Conservation (phyloP, 2,329 filamentous ascomycete species). For the Pseudogymnoascus sp. region DNA sequence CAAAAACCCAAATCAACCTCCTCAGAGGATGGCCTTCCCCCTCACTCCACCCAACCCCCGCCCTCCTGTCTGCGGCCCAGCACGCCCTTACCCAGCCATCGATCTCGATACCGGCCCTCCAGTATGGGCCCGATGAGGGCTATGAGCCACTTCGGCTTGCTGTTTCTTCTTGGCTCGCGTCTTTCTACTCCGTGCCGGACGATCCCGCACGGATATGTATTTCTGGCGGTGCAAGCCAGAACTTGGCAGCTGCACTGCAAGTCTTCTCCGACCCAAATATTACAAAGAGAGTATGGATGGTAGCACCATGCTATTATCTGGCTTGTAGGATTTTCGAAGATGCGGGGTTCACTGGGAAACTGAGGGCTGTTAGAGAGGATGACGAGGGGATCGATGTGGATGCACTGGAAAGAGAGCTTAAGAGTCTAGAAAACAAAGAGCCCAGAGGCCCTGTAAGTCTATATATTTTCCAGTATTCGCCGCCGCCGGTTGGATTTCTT, state of each 20-base stretch:
- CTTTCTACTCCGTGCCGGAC: slow-evolving; percentile 41
- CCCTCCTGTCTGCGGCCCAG: slow-evolving; percentile 44
- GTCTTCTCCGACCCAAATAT: slow-evolving; percentile 57
- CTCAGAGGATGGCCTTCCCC: slow-evolving; percentile 27
- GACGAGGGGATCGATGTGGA: slow-evolving; percentile 53
- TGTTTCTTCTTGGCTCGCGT: slow-evolving; percentile 52
- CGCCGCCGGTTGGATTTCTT: not conserved
- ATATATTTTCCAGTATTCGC: not conserved
- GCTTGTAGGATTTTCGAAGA: slow-evolving; percentile 60
- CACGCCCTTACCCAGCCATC: slow-evolving; percentile 41
- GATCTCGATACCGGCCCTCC: slow-evolving; percentile 43
- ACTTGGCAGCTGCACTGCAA: slow-evolving; percentile 52
- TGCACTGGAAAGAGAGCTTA: slow-evolving; percentile 41
- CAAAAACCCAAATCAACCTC: slow-evolving; percentile 22
- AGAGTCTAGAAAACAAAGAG: slow-evolving; percentile 13
- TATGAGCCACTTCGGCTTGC: slow-evolving; percentile 44
- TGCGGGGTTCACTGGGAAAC: slow-evolving; percentile 47
- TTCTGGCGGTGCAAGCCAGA: slow-evolving; percentile 59
- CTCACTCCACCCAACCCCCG: slow-evolving; percentile 45
- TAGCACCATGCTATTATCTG: slow-evolving; percentile 58
- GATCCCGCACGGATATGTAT: slow-evolving; percentile 49
- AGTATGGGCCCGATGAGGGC: slow-evolving; percentile 57
- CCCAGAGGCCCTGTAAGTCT: slow-evolving; percentile 12
- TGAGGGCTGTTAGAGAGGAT: slow-evolving; percentile 56
- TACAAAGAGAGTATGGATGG: slow-evolving; percentile 57